Conservation (phyloP, 768 basidiomycete genomes). For the Boletus vermiculosoides region DNA sequence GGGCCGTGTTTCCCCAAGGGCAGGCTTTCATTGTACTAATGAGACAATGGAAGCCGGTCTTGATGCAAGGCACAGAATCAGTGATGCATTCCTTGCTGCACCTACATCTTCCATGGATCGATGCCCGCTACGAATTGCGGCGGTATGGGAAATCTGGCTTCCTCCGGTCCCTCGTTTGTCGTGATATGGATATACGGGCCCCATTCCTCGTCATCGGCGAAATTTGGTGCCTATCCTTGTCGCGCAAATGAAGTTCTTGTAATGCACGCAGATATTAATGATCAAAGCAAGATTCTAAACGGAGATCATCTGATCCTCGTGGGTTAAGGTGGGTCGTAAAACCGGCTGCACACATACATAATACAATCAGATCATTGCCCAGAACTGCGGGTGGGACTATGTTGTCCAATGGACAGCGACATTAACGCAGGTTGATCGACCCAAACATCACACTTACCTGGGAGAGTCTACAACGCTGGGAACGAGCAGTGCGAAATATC, state of each 20-base stretch:
- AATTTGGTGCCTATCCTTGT: slow-evolving; percentile 8
- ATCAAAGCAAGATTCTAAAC: slow-evolving; percentile 15
- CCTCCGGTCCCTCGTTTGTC: slow-evolving; percentile 12
- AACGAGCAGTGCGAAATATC: neutral
- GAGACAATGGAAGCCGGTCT: slow-evolving; percentile 25
- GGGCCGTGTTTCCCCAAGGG: slow-evolving; percentile 12
- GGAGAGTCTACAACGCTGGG: neutral
- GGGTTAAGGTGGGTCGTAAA: slow-evolving; percentile 30
- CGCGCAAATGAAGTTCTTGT: slow-evolving; percentile 7
- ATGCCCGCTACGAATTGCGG: slow-evolving; percentile 5
- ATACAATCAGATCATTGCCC: slow-evolving; percentile 5
- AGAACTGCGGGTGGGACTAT: neutral
- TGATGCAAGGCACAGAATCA: slow-evolving; percentile 14
- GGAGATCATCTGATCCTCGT: slow-evolving; percentile 29
- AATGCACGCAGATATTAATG: slow-evolving; percentile 11
- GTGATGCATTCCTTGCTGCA: slow-evolving; percentile 7
- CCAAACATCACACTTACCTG: neutral
- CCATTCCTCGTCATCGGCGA: slow-evolving; percentile 6
- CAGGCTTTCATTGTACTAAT: slow-evolving; percentile 28
- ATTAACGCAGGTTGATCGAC: neutral
- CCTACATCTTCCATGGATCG: slow-evolving; percentile 18
- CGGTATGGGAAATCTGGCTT: slow-evolving; percentile 4
- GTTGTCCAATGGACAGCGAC: neutral
- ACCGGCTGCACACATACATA: slow-evolving; percentile 17
- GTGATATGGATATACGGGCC: slow-evolving; percentile 17